Evolutionary conservation across 495 filamentous ascomycete species (phyloP), one percentile per base, ranked within the genome.

Genomic region (Daldinia bambusicola): DNA sequence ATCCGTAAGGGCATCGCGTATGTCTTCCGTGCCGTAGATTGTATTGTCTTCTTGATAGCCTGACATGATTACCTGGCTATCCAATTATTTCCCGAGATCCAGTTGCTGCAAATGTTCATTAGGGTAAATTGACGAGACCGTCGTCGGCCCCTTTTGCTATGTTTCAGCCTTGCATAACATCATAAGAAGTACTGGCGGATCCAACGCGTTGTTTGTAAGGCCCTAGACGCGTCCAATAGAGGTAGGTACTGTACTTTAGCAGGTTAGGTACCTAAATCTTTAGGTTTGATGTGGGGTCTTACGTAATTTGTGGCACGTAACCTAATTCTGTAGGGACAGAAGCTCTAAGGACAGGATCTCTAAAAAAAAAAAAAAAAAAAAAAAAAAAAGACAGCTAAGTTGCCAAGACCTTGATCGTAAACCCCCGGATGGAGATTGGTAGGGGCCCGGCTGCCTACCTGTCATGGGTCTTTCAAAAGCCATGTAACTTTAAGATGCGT

Each of bases 1-100:
- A 56, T 73, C 67, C 14, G 69, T 62, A 13, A 78, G n/a, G 13
- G 22, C 18, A 18, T 74, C 71, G 20, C 62, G 63, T 38, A 75
- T 38, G 34, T 69, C 65, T 63, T 32, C 32, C 26, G 22, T 38
- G 45, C n/a, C 52, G 34, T 45, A 45, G 20, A 55, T 48, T 0
- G 30, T 62, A 26, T 57, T 30, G 8, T 67, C 38, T 22, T 71
- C 67, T 40, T 63, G 45, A 43, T 57, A 14, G 36, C 4, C 63
- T 14, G 71, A 64, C 67, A 70, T 70, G 1, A 40, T 61, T 45
- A 16, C 20, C 26, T 26, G 3, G 26, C 1, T 26, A 26, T 3
- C 51, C 55, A 66, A 38, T 37, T 20, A 37, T 37, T 13, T 26
- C 30, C 14, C 31, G 12, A 32, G 30, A 53, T 53, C 6, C 6